A percentile compares a stretch with the other conserved stretches of the same genome.
Evolutionary conservation across 1,139 yeast genomes (phyloP).

Genomic region (Sugiyamaella sp.): DNA sequence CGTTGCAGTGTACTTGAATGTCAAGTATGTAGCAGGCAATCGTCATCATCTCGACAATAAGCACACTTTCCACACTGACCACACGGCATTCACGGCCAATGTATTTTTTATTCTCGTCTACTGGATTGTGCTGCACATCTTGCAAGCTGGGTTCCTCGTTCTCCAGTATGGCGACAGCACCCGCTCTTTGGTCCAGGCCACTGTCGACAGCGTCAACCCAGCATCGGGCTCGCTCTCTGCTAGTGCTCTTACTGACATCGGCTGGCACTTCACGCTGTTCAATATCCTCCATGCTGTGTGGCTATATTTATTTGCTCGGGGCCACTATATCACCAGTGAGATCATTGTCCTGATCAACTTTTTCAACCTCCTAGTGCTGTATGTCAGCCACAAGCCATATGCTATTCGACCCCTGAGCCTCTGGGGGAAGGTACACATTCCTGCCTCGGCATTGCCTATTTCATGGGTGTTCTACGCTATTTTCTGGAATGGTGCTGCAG

Average conservation of each 20-base stretch:
- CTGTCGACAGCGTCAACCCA: constrained; percentile 5
- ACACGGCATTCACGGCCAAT: constrained; percentile 72
- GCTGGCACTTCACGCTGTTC: constrained; percentile 64
- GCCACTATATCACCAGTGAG: constrained; percentile 58
- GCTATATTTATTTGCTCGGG: constrained; percentile 60
- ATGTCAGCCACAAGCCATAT: constrained; percentile 64
- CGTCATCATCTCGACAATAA: constrained; percentile 46
- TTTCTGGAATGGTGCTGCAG: constrained; percentile 84
- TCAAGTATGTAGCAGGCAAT: constrained; percentile 58
- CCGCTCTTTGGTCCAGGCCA: background rate
- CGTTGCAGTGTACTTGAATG: constrained; percentile 57
- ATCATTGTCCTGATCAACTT: constrained; percentile 58
- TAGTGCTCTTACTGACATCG: constrained; percentile 48
- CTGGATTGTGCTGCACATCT: constrained; percentile 58
- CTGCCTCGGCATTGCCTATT: constrained; percentile 70
- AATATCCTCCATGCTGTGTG: constrained; percentile 63
- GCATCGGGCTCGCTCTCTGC: constrained; percentile 14
- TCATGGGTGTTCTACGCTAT: constrained; percentile 73
- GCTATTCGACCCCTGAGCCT: constrained; percentile 53
- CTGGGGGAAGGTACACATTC: constrained; percentile 63
- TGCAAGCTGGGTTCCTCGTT: constrained; percentile 57
- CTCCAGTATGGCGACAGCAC: constrained; percentile 54
- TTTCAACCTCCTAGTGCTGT: constrained; percentile 58
- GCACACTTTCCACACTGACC: constrained; percentile 50
- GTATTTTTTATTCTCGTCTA: constrained; percentile 54